Base-by-base conservation (phyloP, 768 basidiomycete genomes). In the Basidioascus undulatus region DNA sequence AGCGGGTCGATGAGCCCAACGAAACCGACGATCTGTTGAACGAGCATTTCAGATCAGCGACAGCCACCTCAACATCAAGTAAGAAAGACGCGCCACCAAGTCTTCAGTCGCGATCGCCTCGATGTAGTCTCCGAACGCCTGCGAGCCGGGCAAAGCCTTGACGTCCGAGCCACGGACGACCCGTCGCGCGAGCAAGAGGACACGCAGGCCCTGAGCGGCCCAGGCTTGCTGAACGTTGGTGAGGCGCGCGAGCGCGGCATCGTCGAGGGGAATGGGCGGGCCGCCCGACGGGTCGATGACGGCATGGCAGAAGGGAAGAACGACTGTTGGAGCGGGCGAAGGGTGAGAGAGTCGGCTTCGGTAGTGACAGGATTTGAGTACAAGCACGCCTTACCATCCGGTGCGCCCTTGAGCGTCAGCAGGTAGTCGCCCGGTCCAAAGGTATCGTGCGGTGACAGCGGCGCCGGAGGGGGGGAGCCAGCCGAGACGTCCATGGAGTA, bases 1-100 rank as follows among this genome's bases (percentile, higher is more conserved):
- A 70, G 65, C 1, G 73, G 72, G 43, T 75, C 73, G 27, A 70
- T 63, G 34, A 75, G 55, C 0, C 68, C 70, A n/a, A 72, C 60
- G 18, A 74, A 61, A 1, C 71, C 70, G 28, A 72, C 66, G 30
- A 72, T 57, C 12, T 63, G n/a, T n/a, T n/a, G n/a, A n/a, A n/a
- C n/a, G n/a, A n/a, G n/a, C n/a, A n/a, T n/a, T n/a, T n/a, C n/a
- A n/a, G n/a, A n/a, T n/a, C n/a, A n/a, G n/a, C n/a, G n/a, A n/a
- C n/a, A n/a, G n/a, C n/a, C n/a, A n/a, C n/a, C n/a, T n/a, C n/a
- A n/a, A n/a, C n/a, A n/a, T n/a, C n/a, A n/a, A n/a, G n/a, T n/a
- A n/a, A n/a, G n/a, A n/a, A n/a, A n/a, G n/a, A n/a, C n/a, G n/a
- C n/a, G n/a, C n/a, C n/a, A n/a, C n/a, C n/a, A n/a, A n/a, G n/a